Conservation (phyloP, 2,329 filamentous ascomycete species). For the Cyphellophora attinorum region DNA sequence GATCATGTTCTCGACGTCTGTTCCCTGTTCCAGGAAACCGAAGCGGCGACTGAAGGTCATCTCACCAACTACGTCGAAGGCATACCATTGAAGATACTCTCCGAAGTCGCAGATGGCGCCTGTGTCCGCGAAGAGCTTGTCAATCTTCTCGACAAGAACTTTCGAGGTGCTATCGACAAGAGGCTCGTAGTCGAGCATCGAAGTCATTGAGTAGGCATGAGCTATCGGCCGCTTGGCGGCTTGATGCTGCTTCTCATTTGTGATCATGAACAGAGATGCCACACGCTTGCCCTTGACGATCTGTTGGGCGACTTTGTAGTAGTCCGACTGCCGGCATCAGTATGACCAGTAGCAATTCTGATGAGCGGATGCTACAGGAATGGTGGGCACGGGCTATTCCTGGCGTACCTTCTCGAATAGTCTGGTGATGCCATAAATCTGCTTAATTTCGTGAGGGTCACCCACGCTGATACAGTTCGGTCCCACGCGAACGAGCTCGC, state of each 20-base stretch:
- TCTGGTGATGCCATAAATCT: constrained; percentile 74
- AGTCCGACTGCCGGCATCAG: constrained; percentile 50
- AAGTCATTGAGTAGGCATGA: constrained; percentile 47
- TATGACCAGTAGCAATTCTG: neutral
- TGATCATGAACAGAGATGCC: constrained; percentile 73
- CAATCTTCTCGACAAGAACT: constrained; percentile 56
- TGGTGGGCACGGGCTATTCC: too few species aligned
- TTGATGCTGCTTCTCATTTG: constrained; percentile 62
- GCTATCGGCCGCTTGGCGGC: constrained; percentile 66
- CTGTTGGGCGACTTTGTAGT: constrained; percentile 68
- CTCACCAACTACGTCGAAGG: constrained; percentile 21
- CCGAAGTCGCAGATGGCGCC: constrained; percentile 5
- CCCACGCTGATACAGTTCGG: constrained; percentile 66
- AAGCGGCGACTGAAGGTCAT: constrained; percentile 24
- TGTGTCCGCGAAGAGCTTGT: constrained; percentile 37
- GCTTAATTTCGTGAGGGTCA: constrained; percentile 61
- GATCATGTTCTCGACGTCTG: constrained; percentile 12
- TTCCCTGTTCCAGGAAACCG: constrained; percentile 11
- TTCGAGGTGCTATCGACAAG: constrained; percentile 66
- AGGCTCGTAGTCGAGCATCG: constrained; percentile 42
- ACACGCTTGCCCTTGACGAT: too few species aligned
- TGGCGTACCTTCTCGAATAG: too few species aligned
- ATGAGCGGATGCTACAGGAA: too few species aligned
- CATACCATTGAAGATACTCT: constrained; percentile 11
- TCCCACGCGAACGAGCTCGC: constrained; percentile 63